These are phyloP conservation scores for Russula virescens DNA, from an alignment of 768 basidiomycete genomes.

Conservation along the genomic window DNA sequence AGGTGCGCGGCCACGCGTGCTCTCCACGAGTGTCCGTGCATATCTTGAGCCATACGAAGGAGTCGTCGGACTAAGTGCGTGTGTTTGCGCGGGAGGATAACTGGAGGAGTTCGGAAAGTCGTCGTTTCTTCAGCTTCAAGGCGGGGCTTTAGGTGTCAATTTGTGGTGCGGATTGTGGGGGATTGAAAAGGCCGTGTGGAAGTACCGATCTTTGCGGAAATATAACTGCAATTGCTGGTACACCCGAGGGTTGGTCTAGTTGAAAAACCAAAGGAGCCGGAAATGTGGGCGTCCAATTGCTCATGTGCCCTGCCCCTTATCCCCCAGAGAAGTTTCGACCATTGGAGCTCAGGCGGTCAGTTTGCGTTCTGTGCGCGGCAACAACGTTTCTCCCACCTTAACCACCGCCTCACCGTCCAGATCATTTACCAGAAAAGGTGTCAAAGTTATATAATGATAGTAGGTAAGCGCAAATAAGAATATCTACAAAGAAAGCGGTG, in stretches of 20 bases:
- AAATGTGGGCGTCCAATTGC: neutral
- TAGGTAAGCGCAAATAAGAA: constrained; percentile 11
- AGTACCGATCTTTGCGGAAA: neutral
- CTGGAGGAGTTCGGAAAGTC: no score
- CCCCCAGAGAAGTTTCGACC: neutral
- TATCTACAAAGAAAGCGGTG: constrained; percentile 1
- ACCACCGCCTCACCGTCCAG: neutral
- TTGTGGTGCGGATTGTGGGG: neutral
- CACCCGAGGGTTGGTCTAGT: neutral
- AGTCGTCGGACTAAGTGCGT: no score
- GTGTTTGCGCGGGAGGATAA: no score
- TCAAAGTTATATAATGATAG: constrained; percentile 21
- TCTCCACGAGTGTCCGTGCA: constrained; percentile 30
- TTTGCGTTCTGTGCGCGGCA: neutral
- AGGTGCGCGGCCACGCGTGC: constrained; percentile 30
- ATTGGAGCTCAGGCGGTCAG: neutral
- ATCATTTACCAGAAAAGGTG: neutral
- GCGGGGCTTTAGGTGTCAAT: neutral
- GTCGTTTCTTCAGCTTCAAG: no score
- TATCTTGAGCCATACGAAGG: constrained; percentile 30
- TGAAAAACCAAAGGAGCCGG: no score
- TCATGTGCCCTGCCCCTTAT: neutral
- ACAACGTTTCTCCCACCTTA: neutral
- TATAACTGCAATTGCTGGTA: neutral
- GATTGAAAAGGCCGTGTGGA: neutral